Evolutionary conservation across 179 eudicot genomes (phyloP).

Genomic region (Actinidia arguta): DNA sequence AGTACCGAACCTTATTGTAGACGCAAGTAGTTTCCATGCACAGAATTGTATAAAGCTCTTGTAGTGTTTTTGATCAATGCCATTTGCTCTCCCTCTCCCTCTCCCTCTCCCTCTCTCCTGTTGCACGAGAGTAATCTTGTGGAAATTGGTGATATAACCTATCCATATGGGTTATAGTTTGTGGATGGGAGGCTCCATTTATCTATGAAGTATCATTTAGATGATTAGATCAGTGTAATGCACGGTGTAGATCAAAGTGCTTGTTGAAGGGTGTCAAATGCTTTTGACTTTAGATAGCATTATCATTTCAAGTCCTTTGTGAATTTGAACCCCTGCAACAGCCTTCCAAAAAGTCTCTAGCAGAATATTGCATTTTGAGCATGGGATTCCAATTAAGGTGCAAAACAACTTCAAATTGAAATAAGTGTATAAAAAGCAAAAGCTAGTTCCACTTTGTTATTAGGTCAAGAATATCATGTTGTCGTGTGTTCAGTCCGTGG

Average conservation of each 20-base stretch:
- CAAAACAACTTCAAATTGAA: too few relatives aligned
- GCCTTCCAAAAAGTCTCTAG: too few relatives aligned
- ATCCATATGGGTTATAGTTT: neutral
- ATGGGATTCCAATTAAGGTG: too few relatives aligned
- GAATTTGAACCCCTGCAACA: too few relatives aligned
- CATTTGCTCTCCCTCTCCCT: neutral
- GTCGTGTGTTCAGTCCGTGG: too few relatives aligned
- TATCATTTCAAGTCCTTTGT: too few relatives aligned
- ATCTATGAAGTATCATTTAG: neutral
- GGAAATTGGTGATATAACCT: neutral
- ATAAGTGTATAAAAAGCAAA: too few relatives aligned
- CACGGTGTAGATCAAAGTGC: neutral
- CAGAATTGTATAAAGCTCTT: constrained; percentile 29
- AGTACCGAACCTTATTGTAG: constrained; percentile 8
- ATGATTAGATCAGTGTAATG: neutral
- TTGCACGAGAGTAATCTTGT: neutral
- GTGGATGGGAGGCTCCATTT: neutral
- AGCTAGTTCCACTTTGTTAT: too few relatives aligned
- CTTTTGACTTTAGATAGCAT: too few relatives aligned
- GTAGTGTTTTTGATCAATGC: constrained; percentile 3
- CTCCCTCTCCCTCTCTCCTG: neutral
- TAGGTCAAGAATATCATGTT: too few relatives aligned
- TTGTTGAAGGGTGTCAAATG: too few relatives aligned
- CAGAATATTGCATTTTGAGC: too few relatives aligned
- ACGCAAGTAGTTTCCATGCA: constrained; percentile 20